Base-by-base conservation (phyloP, 2,329 filamentous ascomycete genomes). In the Diplodia intermedia region DNA sequence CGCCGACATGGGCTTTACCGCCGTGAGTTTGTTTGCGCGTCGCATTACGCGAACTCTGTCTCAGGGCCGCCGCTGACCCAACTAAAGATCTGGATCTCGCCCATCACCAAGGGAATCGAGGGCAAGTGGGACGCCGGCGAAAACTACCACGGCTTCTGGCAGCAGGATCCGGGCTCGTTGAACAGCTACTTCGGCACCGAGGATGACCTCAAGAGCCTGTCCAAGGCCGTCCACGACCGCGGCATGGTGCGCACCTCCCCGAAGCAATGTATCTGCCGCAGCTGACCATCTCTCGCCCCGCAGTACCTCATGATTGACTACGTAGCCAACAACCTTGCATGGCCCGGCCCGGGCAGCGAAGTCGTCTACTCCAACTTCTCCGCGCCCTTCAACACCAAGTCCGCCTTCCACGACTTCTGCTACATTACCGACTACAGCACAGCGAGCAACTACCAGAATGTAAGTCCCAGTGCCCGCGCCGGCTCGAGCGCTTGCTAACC, bases 141-240 rank as follows among this genome's bases (percentile, higher is more conserved):
- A 68, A 81, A 81, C 38, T 85, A 85, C 70, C 83, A 85, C 70
- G 83, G 83, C 26, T 85, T 85, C 72, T 85, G 82, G 82, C 79
- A 79, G 0, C 73, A 82, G 68, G 79, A 86, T 69, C 74, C 86
- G 15, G 82, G 85, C 68, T 69, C 75, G 0, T 69, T 86, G 52
- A 86, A 86, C 71, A 73, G 76, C 3, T 81, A 85, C 68, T 86
- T 84, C 68, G 84, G 84, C 4, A 81, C 80, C 14, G 77, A 76
- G 31, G 76, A 79, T 36, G 84, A 86, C 70, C 73, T 86, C 66
- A 79, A 81, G 43, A 81, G 79, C 56, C 73, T 86, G 11, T 80
- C 80, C 47, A 75, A 73, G 36, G 80, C 82, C 9, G 73, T 85
- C 12, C 84, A 86, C 72, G 70, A 78, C 75, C 43, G 47, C 43